Percentiles rank a stretch among this genome's conserved stretches.
Conservation (phyloP, 805 yeast species). For the Naumovozyma dairenensis region DNA sequence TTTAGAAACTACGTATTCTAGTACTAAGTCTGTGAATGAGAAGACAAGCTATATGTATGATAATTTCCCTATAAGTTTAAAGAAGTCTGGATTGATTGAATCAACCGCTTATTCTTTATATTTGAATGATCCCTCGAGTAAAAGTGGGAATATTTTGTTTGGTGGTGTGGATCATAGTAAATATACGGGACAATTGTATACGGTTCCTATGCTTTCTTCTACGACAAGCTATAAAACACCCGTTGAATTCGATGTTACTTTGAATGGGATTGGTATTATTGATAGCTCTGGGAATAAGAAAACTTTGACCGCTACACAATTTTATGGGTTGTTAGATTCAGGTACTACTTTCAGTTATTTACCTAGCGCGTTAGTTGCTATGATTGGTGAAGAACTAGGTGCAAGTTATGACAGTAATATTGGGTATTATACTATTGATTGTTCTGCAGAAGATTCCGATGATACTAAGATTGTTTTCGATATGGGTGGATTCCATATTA, state of each 20-base stretch:
- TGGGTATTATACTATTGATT: conserved; percentile 40
- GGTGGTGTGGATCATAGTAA: conserved; percentile 65
- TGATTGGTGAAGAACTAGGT: conserved; percentile 31
- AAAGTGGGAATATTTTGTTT: conserved; percentile 49
- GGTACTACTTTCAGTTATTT: conserved; percentile 45
- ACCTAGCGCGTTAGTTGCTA: conserved; percentile 29
- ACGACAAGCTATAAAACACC: conserved; percentile 12
- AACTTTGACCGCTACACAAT: conserved; percentile 19
- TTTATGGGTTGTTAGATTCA: conserved; percentile 41
- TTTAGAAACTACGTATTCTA: conserved; percentile 52
- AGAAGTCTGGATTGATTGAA: conserved; percentile 44
- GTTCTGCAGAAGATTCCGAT: conserved; percentile 31
- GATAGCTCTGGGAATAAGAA: conserved; percentile 17
- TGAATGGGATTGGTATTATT: conserved; percentile 26
- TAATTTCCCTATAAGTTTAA: conserved; percentile 58
- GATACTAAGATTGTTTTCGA: conserved; percentile 34
- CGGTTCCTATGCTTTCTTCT: conserved; percentile 42
- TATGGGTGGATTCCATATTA: conserved; percentile 50
- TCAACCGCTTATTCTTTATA: conserved; percentile 53
- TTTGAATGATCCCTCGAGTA: conserved; percentile 36
- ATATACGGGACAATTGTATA: conserved; percentile 41
- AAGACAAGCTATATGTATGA: conserved; percentile 38
- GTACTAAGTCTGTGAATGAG: conserved; percentile 10
- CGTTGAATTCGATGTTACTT: conserved; percentile 20
- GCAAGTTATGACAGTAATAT: conserved; percentile 33